phyloP scores from a whole-genome alignment of 1,284 basidiomycete genomes.

The Kwoniella shivajii region DNA sequence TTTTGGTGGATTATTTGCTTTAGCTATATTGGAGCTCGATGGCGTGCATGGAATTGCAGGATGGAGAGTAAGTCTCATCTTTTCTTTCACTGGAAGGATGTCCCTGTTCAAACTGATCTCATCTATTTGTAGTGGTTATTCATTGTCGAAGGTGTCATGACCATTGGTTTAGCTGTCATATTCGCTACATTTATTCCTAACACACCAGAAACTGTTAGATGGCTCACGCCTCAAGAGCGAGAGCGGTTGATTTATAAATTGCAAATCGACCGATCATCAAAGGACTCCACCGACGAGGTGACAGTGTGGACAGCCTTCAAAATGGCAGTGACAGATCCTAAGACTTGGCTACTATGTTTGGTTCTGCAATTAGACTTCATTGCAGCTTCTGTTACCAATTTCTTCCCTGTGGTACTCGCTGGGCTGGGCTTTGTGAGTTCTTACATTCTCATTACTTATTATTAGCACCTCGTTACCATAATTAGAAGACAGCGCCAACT shows the following conservation, averaged over 20 bases:
- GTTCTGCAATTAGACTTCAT: slow-evolving; percentile 30
- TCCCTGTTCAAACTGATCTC: not conserved
- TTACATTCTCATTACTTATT: not conserved
- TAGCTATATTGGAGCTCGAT: slow-evolving; percentile 32
- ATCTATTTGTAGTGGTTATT: slow-evolving; percentile 24
- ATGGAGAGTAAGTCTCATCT: slow-evolving; percentile 23
- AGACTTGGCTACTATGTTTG: slow-evolving; percentile 41
- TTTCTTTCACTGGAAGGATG: not conserved
- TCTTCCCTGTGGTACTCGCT: slow-evolving; percentile 46
- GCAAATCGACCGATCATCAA: slow-evolving; percentile 38
- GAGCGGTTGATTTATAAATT: slow-evolving; percentile 46
- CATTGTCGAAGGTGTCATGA: slow-evolving; percentile 30
- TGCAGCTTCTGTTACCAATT: slow-evolving; percentile 48
- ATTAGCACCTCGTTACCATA: too few species aligned
- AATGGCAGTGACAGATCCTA: slow-evolving; percentile 39
- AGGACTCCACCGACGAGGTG: slow-evolving; percentile 38
- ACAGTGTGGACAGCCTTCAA: slow-evolving; percentile 31
- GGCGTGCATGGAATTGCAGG: slow-evolving; percentile 39
- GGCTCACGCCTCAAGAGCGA: slow-evolving; percentile 38
- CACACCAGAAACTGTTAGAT: slow-evolving; percentile 36
- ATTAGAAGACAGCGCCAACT: too few species aligned
- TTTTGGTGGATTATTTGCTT: slow-evolving; percentile 47
- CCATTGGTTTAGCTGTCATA: slow-evolving; percentile 38
- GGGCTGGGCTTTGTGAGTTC: slow-evolving; percentile 41
- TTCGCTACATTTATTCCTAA: slow-evolving; percentile 46